Conservation (phyloP, 345 rosid genomes). For the Eucalyptus lansdowneana region DNA sequence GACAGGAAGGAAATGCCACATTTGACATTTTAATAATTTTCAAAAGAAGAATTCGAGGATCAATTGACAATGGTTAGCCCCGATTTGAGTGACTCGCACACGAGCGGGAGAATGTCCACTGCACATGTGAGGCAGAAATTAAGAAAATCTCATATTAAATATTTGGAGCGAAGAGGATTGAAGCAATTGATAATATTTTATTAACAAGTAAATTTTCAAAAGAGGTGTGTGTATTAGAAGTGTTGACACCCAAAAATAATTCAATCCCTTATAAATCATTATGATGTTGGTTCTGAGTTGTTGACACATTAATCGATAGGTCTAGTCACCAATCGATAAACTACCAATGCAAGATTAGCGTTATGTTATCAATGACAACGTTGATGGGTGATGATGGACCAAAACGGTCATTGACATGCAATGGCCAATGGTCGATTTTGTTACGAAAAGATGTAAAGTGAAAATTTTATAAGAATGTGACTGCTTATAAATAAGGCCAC, state of each 20-base stretch:
- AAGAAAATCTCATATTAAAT: neutral
- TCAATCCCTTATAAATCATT: no score
- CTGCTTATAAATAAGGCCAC: neutral
- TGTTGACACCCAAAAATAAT: no score
- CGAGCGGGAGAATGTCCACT: neutral
- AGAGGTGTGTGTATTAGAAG: no score
- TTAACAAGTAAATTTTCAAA: no score
- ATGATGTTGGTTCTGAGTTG: no score
- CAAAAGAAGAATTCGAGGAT: neutral
- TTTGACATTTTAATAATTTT: neutral
- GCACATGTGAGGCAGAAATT: neutral
- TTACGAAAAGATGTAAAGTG: neutral
- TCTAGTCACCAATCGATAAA: no score
- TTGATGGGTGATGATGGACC: no score
- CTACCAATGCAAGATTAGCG: no score
- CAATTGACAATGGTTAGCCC: neutral
- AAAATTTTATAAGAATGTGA: neutral
- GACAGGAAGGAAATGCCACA: neutral
- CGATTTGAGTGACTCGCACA: neutral
- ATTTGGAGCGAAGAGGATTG: neutral
- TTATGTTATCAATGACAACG: no score
- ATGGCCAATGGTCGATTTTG: neutral
- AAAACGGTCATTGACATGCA: no score
- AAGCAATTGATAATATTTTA: no score
- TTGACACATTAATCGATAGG: no score